phyloP scores from a whole-genome alignment of 192 early-diverging fungal species.

The Glomus cerebriforme region DNA sequence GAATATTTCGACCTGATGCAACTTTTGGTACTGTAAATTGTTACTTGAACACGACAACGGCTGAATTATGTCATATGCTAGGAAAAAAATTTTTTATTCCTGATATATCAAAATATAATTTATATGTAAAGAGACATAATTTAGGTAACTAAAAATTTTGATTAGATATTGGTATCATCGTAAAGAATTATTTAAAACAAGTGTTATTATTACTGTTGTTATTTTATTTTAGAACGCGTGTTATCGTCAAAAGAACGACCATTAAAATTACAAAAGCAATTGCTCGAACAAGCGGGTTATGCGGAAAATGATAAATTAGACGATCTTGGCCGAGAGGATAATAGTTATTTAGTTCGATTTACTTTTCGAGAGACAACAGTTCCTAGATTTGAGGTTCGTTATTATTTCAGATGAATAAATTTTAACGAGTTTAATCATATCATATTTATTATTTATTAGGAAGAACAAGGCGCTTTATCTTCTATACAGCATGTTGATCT shows the following conservation, averaged over 20 bases:
- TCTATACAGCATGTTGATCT: conserved; percentile 68
- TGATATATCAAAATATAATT: conserved; percentile 60
- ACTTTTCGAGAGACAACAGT: conserved; percentile 61
- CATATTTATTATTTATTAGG: conserved; percentile 11
- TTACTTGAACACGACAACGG: conserved; percentile 65
- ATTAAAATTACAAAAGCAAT: conserved; percentile 68
- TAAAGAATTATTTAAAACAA: background rate
- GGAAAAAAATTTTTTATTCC: conserved; percentile 82
- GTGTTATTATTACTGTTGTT: no score
- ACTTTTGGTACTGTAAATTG: conserved; percentile 82
- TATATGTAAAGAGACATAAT: conserved; percentile 45
- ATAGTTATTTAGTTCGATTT: conserved; percentile 83
- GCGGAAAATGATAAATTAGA: conserved; percentile 74
- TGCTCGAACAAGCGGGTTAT: conserved; percentile 82
- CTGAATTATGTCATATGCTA: conserved; percentile 72
- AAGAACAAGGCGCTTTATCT: conserved; percentile 43
- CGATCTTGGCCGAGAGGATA: conserved; percentile 80
- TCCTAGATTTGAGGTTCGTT: conserved; percentile 48
- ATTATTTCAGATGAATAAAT: background rate
- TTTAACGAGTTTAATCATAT: background rate
- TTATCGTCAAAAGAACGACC: conserved; percentile 71
- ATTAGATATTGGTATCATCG: background rate
- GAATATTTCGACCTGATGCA: conserved; percentile 76
- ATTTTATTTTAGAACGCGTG: conserved; percentile 62
- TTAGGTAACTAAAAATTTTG: conserved; percentile 40